phyloP scores from a whole-genome alignment of 2,329 filamentous ascomycete genomes.

The Fusarium burgessii region DNA sequence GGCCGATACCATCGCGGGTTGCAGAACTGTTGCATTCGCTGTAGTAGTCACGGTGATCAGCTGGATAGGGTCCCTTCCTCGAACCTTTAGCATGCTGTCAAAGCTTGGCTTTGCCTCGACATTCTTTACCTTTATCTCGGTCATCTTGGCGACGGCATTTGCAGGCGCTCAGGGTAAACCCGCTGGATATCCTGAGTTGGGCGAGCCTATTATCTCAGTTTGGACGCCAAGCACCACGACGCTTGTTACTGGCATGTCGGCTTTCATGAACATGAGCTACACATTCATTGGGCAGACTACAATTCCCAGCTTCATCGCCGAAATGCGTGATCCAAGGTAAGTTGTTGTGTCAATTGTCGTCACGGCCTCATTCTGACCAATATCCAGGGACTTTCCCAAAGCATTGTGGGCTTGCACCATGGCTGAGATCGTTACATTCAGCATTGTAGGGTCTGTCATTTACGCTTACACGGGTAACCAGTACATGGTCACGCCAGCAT shows the following conservation, averaged over 20 bases:
- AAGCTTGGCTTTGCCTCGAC: slow-evolving; percentile 83
- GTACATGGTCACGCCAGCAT: slow-evolving; percentile 88
- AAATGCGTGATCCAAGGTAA: slow-evolving; percentile 78
- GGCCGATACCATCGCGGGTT: slow-evolving; percentile 68
- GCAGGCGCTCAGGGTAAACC: slow-evolving; percentile 80
- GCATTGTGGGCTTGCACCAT: slow-evolving; percentile 91
- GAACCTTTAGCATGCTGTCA: slow-evolving; percentile 84
- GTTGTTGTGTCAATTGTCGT: background rate
- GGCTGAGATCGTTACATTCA: slow-evolving; percentile 86
- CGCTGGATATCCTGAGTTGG: slow-evolving; percentile 68
- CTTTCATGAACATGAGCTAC: slow-evolving; percentile 94
- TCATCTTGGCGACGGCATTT: slow-evolving; percentile 86
- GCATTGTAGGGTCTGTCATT: slow-evolving; percentile 80
- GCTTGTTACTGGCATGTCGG: slow-evolving; percentile 84
- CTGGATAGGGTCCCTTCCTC: slow-evolving; percentile 82
- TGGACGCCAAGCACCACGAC: slow-evolving; percentile 76
- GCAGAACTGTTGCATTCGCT: slow-evolving; percentile 83
- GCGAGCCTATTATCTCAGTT: slow-evolving; percentile 74
- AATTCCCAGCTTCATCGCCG: slow-evolving; percentile 91
- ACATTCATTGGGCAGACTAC: slow-evolving; percentile 97
- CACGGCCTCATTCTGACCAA: background rate
- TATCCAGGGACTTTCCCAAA: slow-evolving; percentile 82
- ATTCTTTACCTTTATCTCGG: slow-evolving; percentile 88
- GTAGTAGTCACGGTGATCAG: slow-evolving; percentile 79
- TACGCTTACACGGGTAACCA: slow-evolving; percentile 89